phyloP scores from a whole-genome alignment of 2,329 filamentous ascomycete species.

The Aspergillus sp. region DNA sequence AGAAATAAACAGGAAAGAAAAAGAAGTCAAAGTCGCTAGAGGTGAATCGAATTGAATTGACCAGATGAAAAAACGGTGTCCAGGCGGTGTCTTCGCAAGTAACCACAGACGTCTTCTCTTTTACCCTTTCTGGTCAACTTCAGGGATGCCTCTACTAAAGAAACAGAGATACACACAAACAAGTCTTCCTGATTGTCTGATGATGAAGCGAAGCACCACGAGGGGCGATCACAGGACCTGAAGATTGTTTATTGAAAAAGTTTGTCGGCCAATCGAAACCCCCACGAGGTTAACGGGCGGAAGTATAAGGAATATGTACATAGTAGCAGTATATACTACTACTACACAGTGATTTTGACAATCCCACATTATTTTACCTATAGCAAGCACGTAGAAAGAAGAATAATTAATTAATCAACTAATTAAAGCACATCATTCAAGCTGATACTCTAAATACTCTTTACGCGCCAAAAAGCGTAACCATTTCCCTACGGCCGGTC shows the following conservation, averaged over 20 bases:
- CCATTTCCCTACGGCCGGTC: constrained; percentile 62
- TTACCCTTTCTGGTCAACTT: too few relatives aligned
- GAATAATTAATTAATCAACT: too few relatives aligned
- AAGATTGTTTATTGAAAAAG: background rate
- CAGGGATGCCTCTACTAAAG: too few relatives aligned
- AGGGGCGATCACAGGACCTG: too few relatives aligned
- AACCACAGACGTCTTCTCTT: too few relatives aligned
- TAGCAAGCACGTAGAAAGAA: background rate
- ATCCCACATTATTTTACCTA: background rate
- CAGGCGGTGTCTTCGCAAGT: too few relatives aligned
- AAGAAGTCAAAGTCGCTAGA: too few relatives aligned
- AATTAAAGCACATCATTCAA: background rate
- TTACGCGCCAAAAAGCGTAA: constrained; percentile 62
- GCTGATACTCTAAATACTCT: constrained; percentile 45
- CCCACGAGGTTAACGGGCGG: constrained; percentile 2
- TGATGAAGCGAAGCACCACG: too few relatives aligned
- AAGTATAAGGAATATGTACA: background rate
- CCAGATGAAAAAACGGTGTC: too few relatives aligned
- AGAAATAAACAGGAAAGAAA: too few relatives aligned
- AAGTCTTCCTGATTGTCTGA: background rate
- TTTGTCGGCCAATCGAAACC: constrained; percentile 12
- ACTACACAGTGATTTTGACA: background rate
- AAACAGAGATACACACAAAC: background rate
- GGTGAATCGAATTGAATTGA: too few relatives aligned
- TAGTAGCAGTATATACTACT: background rate